Base-by-base conservation (phyloP, 805 yeast species). In the Candida khao-thaluensis region DNA sequence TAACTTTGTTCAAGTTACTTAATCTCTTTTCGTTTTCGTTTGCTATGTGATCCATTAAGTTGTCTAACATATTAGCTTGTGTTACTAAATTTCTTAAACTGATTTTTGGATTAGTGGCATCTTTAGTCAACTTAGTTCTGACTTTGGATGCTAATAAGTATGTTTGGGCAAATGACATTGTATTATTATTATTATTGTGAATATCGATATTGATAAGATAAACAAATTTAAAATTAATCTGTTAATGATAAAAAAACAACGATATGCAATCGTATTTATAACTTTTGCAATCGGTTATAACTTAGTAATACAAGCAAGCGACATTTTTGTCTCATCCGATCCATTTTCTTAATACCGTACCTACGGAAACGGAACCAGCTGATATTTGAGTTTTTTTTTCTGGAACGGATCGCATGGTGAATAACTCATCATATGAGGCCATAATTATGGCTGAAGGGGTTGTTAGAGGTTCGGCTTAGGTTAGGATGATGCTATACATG, bases 1-100 rank as follows among this genome's bases (percentile, higher is more conserved):
- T 40, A 29, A 41, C 42, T 37, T 46, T 40, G 24, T 44, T 44
- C 22, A 47, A 41, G 12, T 40, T 47, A 9, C 39, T 39, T 25
- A 44, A 44, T 43, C 64, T 44, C 46, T 59, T 57, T 38, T 50
- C 56, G 25, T 64, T 51, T 44, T 60, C 62, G 26, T 43, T 51
- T 34, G 62, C 45, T 25, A 76, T 60, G 40, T 63, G 63, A 51
- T 77, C 85, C 75, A 83, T 79, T 37, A 82, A 55, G 44, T 66
- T 70, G 53, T 83, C 89, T 46, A 82, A 69, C 66, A 83, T 62
- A 56, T 82, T 83, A 15, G 89, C 88, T 58, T 83, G 89, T 28
- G 79, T 71, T 3, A 82, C 86, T 27, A 82, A 67, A 36, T 68
- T 62, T 35, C 85, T 68, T 36, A 82, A 66, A 38, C 77, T 64